Percentiles rank a stretch among this genome's conserved stretches.
Conservation (phyloP, 331 rosid species). For the Rosa hybrid region DNA sequence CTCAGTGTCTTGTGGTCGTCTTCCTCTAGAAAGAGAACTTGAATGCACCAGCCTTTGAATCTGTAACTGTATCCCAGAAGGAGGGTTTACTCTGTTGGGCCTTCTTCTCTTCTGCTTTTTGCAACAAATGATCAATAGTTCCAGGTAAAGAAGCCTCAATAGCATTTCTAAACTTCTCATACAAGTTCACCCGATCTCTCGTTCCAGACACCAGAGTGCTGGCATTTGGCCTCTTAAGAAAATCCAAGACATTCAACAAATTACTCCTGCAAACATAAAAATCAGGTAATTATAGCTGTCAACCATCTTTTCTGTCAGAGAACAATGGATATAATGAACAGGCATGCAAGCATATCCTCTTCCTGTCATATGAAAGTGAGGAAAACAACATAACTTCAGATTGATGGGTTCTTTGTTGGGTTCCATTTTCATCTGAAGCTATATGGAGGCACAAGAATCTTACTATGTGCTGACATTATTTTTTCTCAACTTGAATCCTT, state of each 20-base stretch:
- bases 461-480: not conserved
- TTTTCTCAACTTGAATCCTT: not conserved
- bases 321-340: not conserved
- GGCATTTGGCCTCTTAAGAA: constrained; percentile 76
- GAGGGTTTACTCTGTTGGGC: constrained; percentile 44
- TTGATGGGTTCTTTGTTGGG: not conserved
- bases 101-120: constrained; percentile 60
- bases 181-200: constrained; percentile 72
- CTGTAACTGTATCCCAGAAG: constrained; percentile 74
- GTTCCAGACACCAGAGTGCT: constrained; percentile 71
- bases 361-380: not conserved
- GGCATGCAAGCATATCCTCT: not conserved
- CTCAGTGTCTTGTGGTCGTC: not conserved
- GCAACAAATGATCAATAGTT: constrained; percentile 50
- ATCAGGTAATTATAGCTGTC: not conserved
- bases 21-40: constrained; percentile 65
- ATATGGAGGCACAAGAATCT: not conserved
- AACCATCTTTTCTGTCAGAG: not conserved
- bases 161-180: constrained; percentile 70
- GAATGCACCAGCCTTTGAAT: constrained; percentile 71
- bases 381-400: not conserved
- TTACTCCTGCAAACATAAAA: constrained; percentile 62
- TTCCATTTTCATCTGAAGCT: constrained; percentile 6
- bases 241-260: constrained; percentile 74
- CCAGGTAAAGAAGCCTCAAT: constrained; percentile 70